Evolutionary conservation across 73 alveolate genomes (phyloP), one percentile per base, ranked within the genome.

Genomic region (Paramecium biaurelia): DNA sequence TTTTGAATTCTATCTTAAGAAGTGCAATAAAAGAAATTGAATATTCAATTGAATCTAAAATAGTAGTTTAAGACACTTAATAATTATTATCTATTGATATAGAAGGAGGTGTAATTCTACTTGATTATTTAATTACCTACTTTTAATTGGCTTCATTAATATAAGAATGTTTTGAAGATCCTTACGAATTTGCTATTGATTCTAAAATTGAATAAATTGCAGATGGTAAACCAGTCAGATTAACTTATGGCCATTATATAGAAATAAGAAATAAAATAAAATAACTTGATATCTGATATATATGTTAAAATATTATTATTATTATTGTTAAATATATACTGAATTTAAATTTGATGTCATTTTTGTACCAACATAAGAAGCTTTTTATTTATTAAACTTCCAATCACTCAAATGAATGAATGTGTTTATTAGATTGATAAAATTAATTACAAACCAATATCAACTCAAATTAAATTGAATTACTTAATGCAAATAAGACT

Each of bases 191-290:
- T 70, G 94, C 94, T 24, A 56, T 45, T 10, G 85, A 89, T 21
- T 89, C 94, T 0, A 89, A 89, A 49, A 89, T 89, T 21, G 94
- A 89, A 45, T 45, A 89, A 26, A 89, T 89, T 24, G 94, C 94
- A 32, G 94, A 89, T 70, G 94, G 94, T 8, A 76, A 82, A n/a
- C 94, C 94, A 0, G 89, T 70, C 53, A 23, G 90, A 89, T 45
- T 89, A 23, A 89, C 70, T 26, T 70, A 89, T 70, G 87, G 92
- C 6, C 94, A 89, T 28, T 89, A 70, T 47, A 82, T 56, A 7
- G 85, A 89, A 70, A 89, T 89, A 8, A 89, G 90, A 70, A 68
- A 82, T 63, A 89, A 89, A 37, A 89, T 89, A 26, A 70, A 43
- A 45, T 32, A 76, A 28, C 85, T 89, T 18, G 94, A 89, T 70